These are phyloP conservation scores for Lagenaria siceraria DNA, from an alignment of 306 rosid genomes.

Conservation along the genomic window DNA sequence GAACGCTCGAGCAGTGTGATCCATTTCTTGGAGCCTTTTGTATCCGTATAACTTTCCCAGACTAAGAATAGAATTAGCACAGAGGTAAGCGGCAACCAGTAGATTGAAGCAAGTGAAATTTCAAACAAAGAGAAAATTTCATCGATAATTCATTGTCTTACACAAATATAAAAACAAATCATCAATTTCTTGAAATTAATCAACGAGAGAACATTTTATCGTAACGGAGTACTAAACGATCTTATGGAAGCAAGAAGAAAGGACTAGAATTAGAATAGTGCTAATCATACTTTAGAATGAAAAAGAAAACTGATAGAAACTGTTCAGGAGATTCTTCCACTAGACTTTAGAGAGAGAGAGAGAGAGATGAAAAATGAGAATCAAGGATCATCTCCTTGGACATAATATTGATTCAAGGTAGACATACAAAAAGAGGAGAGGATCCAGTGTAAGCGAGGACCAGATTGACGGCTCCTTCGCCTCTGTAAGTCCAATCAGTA, in stretches of 20 bases:
- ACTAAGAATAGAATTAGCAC: conserved; percentile 20
- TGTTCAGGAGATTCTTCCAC: background rate
- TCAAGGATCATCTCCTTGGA: background rate
- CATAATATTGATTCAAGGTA: background rate
- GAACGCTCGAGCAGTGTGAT: background rate
- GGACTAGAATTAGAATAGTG: background rate
- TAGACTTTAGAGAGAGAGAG: background rate
- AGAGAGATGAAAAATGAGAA: background rate
- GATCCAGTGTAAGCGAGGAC: conserved; percentile 70
- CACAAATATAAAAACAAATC: background rate
- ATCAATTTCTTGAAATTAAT: background rate
- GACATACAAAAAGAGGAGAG: conserved; percentile 45
- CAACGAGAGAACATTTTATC: background rate
- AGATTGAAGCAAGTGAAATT: background rate
- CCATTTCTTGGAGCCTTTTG: conserved; percentile 48
- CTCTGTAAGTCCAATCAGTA: conserved; percentile 67
- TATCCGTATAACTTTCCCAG: conserved; percentile 74
- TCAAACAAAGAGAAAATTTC: background rate
- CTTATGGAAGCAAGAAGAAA: background rate
- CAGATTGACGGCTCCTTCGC: conserved; percentile 92
- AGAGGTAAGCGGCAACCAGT: background rate
- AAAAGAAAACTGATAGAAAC: background rate
- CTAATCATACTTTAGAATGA: background rate
- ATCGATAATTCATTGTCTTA: background rate
- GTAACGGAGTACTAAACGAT: background rate